Percentiles rank a stretch among this genome's conserved stretches.
Evolutionary conservation across 768 basidiomycete genomes (phyloP).

Genomic region (Kwoniella sp.): DNA sequence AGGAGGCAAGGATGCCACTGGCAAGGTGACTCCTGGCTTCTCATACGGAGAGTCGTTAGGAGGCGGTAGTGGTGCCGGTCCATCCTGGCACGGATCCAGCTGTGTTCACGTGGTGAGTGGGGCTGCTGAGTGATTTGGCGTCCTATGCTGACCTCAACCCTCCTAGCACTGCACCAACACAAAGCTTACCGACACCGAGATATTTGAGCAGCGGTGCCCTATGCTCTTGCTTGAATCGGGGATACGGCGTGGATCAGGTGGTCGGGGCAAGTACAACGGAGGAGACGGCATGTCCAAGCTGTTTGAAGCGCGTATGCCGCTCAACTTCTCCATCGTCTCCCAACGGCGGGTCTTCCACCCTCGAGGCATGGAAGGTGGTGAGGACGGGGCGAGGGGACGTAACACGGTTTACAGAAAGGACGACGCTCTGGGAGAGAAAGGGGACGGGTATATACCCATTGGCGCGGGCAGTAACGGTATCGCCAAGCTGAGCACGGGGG

Average conservation of each 20-base stretch:
- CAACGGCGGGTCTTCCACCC: constrained; percentile 37
- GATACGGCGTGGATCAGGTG: constrained; percentile 32
- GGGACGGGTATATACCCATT: constrained; percentile 8
- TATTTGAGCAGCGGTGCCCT: constrained; percentile 32
- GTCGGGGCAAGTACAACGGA: constrained; percentile 28
- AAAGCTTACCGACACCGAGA: constrained; percentile 19
- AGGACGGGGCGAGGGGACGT: constrained; percentile 16
- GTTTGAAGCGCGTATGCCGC: constrained; percentile 32
- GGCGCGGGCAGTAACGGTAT: constrained; percentile 30
- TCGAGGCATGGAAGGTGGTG: constrained; percentile 53
- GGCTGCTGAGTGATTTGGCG: constrained; percentile 20
- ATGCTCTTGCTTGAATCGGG: constrained; percentile 30
- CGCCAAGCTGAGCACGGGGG: constrained; percentile 24
- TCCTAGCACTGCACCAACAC: constrained; percentile 22
- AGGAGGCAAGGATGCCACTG: constrained; percentile 8
- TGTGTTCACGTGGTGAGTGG: constrained; percentile 24
- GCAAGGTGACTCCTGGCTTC: constrained; percentile 12
- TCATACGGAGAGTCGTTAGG: constrained; percentile 69
- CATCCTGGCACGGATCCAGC: constrained; percentile 33
- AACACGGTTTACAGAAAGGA: constrained; percentile 17
- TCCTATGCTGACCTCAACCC: constrained; percentile 4
- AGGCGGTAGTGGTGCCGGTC: constrained; percentile 43
- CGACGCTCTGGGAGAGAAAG: constrained; percentile 7
- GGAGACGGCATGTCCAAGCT: constrained; percentile 39
- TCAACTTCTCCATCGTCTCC: constrained; percentile 35